These are phyloP conservation scores for Penicillium sp. DNA, from an alignment of 2,329 filamentous ascomycete species.

Conservation along the genomic window DNA sequence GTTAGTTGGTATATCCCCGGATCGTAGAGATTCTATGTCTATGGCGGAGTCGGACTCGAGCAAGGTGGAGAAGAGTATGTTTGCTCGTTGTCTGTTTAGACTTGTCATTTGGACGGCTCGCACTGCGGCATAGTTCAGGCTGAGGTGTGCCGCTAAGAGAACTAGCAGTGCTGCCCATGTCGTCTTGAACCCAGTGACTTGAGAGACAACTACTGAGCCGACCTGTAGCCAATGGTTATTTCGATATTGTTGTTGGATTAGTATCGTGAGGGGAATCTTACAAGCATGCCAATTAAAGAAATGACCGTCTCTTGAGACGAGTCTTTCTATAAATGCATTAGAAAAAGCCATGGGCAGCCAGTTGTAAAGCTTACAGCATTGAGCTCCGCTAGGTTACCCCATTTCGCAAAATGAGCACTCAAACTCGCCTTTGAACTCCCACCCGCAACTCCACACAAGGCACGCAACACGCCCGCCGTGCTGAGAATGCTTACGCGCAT, in stretches of 20 bases:
- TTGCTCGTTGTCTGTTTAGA: constrained; percentile 82
- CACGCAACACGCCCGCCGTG: constrained; percentile 59
- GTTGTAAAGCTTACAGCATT: constrained; percentile 64
- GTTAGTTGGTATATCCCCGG: neutral
- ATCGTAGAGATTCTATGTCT: neutral
- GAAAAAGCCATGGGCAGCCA: neutral
- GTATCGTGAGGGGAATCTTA: constrained; percentile 30
- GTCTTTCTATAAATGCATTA: constrained; percentile 60
- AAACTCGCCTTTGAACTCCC: constrained; percentile 87
- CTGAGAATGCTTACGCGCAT: constrained; percentile 57
- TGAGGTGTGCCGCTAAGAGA: constrained; percentile 73
- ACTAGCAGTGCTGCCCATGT: constrained; percentile 72
- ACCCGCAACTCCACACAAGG: constrained; percentile 84
- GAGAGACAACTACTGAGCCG: constrained; percentile 76
- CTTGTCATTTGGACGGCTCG: constrained; percentile 77
- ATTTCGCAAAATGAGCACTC: constrained; percentile 84
- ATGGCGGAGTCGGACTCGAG: constrained; percentile 35
- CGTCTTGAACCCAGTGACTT: constrained; percentile 65
- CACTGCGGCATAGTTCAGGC: constrained; percentile 84
- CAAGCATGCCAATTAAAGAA: constrained; percentile 80
- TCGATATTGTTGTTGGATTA: no score
- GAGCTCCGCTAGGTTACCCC: constrained; percentile 84
- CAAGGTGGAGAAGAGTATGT: constrained; percentile 67
- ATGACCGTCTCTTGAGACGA: constrained; percentile 94
- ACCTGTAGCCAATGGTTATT: constrained; percentile 39